phyloP scores from a whole-genome alignment of 805 yeast genomes.

The Saccharomycopsis selenospora region DNA sequence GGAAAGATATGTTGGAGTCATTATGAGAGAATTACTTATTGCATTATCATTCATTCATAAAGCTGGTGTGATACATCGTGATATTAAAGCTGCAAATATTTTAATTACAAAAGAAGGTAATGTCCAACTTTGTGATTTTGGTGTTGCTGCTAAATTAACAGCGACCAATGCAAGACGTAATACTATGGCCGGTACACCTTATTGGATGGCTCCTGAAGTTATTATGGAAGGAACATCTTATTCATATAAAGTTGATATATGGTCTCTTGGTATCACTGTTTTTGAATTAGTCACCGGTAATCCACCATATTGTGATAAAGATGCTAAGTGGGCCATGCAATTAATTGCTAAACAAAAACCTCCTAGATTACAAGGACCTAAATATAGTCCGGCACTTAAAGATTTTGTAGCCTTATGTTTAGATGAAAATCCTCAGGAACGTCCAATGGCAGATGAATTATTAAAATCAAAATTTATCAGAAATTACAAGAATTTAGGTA shows the following conservation, averaged over 20 bases:
- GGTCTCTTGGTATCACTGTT: slow-evolving; percentile 94
- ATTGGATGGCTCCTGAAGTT: slow-evolving; percentile 99
- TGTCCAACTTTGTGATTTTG: slow-evolving; percentile 92
- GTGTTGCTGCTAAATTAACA: slow-evolving; percentile 92
- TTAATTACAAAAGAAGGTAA: slow-evolving; percentile 82
- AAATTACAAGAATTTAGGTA: slow-evolving; percentile 51
- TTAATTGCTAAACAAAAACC: slow-evolving; percentile 90
- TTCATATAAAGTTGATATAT: slow-evolving; percentile 89
- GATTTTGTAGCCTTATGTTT: slow-evolving; percentile 87
- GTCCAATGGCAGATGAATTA: slow-evolving; percentile 83
- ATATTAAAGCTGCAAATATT: slow-evolving; percentile 93
- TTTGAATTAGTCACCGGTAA: slow-evolving; percentile 95
- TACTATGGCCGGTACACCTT: slow-evolving; percentile 93
- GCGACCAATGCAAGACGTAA: slow-evolving; percentile 71
- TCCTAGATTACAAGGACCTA: slow-evolving; percentile 87
- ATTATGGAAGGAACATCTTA: slow-evolving; percentile 84
- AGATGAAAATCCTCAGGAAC: slow-evolving; percentile 86
- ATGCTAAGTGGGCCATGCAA: slow-evolving; percentile 91
- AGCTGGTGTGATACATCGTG: slow-evolving; percentile 91
- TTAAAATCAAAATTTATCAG: slow-evolving; percentile 67
- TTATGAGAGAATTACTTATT: slow-evolving; percentile 69
- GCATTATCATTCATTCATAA: slow-evolving; percentile 80
- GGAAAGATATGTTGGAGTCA: slow-evolving; percentile 76
- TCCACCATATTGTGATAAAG: slow-evolving; percentile 95
- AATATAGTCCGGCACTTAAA: slow-evolving; percentile 65